phyloP scores from a whole-genome alignment of 495 filamentous ascomycete species.

The Penicillium simplicissimum region DNA sequence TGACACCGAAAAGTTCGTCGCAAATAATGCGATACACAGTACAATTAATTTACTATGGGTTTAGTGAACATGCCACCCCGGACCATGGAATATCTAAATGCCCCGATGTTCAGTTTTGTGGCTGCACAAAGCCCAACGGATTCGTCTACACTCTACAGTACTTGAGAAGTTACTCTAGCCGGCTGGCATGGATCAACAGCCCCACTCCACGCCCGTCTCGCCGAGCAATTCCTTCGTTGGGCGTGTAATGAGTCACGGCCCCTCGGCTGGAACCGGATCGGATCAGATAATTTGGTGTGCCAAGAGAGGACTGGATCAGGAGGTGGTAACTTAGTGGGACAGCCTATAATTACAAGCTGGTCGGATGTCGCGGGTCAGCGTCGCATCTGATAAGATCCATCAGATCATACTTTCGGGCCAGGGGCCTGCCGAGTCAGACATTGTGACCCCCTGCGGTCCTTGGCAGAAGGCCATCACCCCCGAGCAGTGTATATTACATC shows the following conservation, averaged over 20 bases:
- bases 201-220: too few species aligned
- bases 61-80: too few species aligned
- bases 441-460: neutral
- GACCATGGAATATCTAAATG: too few species aligned
- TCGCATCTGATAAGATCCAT: constrained; percentile 28
- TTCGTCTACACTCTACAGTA: too few species aligned
- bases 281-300: constrained; percentile 17
- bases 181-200: too few species aligned
- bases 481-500: neutral
- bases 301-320: neutral
- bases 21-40: too few species aligned
- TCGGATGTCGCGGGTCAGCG: neutral
- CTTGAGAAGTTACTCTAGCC: too few species aligned
- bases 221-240: neutral
- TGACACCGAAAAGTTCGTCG: neutral
- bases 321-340: neutral
- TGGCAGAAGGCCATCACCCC: neutral
- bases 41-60: too few species aligned
- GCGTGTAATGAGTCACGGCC: neutral
- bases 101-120: too few species aligned
- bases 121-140: too few species aligned
- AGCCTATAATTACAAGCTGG: too few species aligned
- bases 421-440: neutral
- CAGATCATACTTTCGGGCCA: neutral
- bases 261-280: constrained; percentile 1